These are phyloP conservation scores for Albatrellus ellisii DNA, from an alignment of 768 basidiomycete genomes.

Conservation along the genomic window DNA sequence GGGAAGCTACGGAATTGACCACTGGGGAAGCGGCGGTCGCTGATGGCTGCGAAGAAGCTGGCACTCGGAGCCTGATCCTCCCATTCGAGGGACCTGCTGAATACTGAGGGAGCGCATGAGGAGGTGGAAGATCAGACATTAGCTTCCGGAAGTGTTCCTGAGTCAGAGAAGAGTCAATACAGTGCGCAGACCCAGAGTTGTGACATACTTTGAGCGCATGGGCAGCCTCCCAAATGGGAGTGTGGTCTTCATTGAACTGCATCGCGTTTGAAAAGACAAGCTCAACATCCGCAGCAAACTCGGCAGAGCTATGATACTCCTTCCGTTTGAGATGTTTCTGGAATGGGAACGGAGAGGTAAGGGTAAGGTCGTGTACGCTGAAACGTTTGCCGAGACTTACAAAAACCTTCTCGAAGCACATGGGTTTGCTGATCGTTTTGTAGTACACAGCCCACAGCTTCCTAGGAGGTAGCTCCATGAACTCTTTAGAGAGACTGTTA, in stretches of 20 bases:
- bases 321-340: constrained; percentile 77
- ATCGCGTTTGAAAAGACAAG: constrained; percentile 85
- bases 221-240: constrained; percentile 74
- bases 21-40: constrained; percentile 14
- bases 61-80: constrained; percentile 66
- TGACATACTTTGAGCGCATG: constrained; percentile 41
- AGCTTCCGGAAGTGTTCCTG: constrained; percentile 65
- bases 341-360: neutral
- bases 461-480: constrained; percentile 75
- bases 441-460: constrained; percentile 76
- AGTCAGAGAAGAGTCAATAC: constrained; percentile 6
- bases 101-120: constrained; percentile 52
- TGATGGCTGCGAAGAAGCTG: constrained; percentile 27
- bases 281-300: constrained; percentile 80
- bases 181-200: constrained; percentile 1
- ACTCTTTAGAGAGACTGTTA: constrained; percentile 53
- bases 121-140: constrained; percentile 67
- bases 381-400: constrained; percentile 30
- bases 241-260: constrained; percentile 79
- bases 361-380: too few species aligned
- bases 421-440: constrained; percentile 64
- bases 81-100: constrained; percentile 20
- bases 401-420: constrained; percentile 64
- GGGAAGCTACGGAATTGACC: constrained; percentile 15
- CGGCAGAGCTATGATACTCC: constrained; percentile 51